Percentiles rank a stretch among this genome's conserved stretches.
phyloP scores from a whole-genome alignment of 225 moss, liverwort and hornwort genomes.

The Marchantia polymorpha region DNA sequence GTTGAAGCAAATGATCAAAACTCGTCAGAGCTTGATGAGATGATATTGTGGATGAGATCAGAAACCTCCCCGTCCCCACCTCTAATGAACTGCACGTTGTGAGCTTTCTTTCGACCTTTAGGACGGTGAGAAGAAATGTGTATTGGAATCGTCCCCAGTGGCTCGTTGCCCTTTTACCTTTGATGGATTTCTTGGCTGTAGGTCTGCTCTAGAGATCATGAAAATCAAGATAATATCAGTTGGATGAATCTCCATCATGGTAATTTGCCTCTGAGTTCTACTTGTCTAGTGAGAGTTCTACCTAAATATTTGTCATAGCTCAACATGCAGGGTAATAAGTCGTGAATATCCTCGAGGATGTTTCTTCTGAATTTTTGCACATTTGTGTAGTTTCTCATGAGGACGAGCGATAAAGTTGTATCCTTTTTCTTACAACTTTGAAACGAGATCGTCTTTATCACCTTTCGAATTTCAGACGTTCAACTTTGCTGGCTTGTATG shows the following conservation, averaged over 20 bases:
- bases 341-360: neutral
- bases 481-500: neutral
- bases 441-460: neutral
- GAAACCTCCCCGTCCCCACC: neutral
- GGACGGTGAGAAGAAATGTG: neutral
- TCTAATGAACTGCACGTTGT: neutral
- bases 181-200: neutral
- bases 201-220: conserved; percentile 1
- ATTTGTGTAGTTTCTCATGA: conserved; percentile 3
- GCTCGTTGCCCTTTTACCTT: conserved; percentile 2
- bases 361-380: conserved; percentile 11
- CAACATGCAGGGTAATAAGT: conserved; percentile 14
- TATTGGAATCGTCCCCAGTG: neutral
- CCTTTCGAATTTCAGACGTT: neutral
- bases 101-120: conserved; percentile 1
- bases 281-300: conserved; percentile 7
- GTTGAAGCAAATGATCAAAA: conserved; percentile 91
- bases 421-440: conserved; percentile 17
- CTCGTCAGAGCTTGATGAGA: conserved; percentile 81
- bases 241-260: conserved; percentile 1
- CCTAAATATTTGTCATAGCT: conserved; percentile 1
- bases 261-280: neutral
- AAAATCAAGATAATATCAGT: neutral
- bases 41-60: conserved; percentile 34
- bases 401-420: conserved; percentile 11